Evolutionary conservation across 2,329 filamentous ascomycete species (phyloP).

Genomic region (Zelopaecilomyces penicillatus): DNA sequence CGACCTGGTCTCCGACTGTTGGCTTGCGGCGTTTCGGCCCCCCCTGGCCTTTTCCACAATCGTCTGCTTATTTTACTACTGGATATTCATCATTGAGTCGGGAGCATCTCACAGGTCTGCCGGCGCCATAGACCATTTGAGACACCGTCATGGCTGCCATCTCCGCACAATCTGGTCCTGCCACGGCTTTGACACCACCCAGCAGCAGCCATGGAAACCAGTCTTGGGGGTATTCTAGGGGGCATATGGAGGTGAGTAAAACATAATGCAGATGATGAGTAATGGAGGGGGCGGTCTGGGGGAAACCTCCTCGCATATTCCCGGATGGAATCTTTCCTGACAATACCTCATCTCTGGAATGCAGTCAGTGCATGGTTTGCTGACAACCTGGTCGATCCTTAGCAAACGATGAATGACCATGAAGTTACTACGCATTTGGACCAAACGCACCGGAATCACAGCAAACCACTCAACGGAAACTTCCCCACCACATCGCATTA

Average conservation of each 20-base stretch:
- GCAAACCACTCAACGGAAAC: constrained; percentile 18
- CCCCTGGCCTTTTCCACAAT: no score
- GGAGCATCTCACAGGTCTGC: constrained; percentile 16
- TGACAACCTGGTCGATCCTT: neutral
- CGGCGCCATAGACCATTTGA: constrained; percentile 15
- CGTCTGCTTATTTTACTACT: no score
- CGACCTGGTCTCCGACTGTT: no score
- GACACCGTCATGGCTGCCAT: constrained; percentile 41
- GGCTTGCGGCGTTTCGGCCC: no score
- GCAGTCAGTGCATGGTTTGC: neutral
- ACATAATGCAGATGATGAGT: no score
- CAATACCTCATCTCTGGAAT: no score
- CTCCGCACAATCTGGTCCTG: constrained; percentile 39
- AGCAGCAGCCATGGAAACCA: constrained; percentile 41
- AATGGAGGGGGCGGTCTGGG: no score
- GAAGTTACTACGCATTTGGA: constrained; percentile 6
- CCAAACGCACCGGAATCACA: constrained; percentile 12
- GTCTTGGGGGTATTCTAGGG: constrained; percentile 33
- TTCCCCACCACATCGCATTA: constrained; percentile 14
- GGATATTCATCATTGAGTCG: no score
- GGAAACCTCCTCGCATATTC: no score
- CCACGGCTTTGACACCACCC: constrained; percentile 39
- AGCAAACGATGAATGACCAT: constrained; percentile 10
- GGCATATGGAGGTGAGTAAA: constrained; percentile 31
- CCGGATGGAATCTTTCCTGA: no score